Evolutionary conservation across 768 basidiomycete species (phyloP), one percentile per base, ranked within the genome.

Genomic region (Termitomyces eurrhizus): DNA sequence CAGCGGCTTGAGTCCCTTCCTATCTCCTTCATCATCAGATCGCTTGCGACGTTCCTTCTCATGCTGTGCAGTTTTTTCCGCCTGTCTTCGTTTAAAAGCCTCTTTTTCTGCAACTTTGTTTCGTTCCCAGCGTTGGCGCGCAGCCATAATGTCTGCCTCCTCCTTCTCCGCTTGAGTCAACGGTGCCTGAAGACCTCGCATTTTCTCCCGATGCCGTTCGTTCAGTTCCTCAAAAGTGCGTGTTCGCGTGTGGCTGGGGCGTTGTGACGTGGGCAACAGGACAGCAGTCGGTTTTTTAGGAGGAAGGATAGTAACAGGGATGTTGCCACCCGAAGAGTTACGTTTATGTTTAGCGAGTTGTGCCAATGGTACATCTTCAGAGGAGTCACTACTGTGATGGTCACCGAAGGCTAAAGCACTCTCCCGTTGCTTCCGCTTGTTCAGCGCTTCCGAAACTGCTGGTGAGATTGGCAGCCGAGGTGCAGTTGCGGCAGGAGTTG

Each of bases 141-240:
- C 93, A n/a, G 84, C 84, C 58, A 80, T 82, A 18, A 95, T 65
- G 33, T 90, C 83, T 1, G 89, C 91, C 62, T 88, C 82, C 68
- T 94, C 90, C 68, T 83, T 85, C 74, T 88, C 86, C 2, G 88
- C 87, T 65, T 84, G 81, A n/a, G 90, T 94, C 36, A 97, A 74
- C 5, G 94, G 94, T 42, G 80, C 85, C 74, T 97, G 94, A 64
- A 97, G 70, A 67, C 86, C 85, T 37, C 81, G 82, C 77, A 97
- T 82, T 74, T 92, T 91, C 74, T 90, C 87, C 52, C 90, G 83
- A 66, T 96, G 94, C 18, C 93, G 80, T 65, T 93, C 91, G 51
- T 85, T 87, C 36, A 96, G 78, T 70, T 96, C 93, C 72, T 95
- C 94, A 69, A 90, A 92, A 2, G 93, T 93, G 60, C 85, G 83